Conservation (phyloP, 331 rosid genomes). For the Cydonia oblonga region DNA sequence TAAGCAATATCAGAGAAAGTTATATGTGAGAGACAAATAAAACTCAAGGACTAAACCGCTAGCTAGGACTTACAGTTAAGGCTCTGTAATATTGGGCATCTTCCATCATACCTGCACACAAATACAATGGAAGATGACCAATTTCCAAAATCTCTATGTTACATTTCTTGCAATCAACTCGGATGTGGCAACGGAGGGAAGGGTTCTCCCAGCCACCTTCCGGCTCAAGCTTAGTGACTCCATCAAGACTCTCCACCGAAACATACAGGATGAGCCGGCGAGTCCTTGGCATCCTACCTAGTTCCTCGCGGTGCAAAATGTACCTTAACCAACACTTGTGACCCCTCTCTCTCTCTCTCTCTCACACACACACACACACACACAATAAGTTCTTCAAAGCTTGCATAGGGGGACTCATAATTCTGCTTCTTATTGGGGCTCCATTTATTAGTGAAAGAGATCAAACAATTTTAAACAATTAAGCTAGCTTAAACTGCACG, state of each 20-base stretch:
- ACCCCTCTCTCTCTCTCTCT: background rate
- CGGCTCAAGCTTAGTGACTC: background rate
- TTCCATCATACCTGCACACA: background rate
- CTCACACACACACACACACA: background rate
- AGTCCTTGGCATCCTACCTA: background rate
- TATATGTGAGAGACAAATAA: background rate
- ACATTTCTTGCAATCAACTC: background rate
- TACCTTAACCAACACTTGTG: background rate
- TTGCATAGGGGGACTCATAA: background rate
- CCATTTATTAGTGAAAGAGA: background rate
- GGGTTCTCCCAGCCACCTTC: constrained; percentile 5
- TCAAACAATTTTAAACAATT: background rate
- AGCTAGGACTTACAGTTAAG: background rate
- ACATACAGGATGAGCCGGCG: background rate
- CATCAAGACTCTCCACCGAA: background rate
- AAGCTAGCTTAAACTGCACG: background rate
- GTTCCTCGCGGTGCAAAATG: background rate
- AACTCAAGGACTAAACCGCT: background rate
- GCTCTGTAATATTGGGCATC: background rate
- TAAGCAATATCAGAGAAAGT: background rate
- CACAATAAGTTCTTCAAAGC: background rate
- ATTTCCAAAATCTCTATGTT: background rate
- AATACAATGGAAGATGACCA: background rate
- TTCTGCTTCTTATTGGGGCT: background rate
- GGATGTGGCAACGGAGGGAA: constrained; percentile 1